phyloP scores from a whole-genome alignment of 495 filamentous ascomycete species.

The Glonium stellatum region DNA sequence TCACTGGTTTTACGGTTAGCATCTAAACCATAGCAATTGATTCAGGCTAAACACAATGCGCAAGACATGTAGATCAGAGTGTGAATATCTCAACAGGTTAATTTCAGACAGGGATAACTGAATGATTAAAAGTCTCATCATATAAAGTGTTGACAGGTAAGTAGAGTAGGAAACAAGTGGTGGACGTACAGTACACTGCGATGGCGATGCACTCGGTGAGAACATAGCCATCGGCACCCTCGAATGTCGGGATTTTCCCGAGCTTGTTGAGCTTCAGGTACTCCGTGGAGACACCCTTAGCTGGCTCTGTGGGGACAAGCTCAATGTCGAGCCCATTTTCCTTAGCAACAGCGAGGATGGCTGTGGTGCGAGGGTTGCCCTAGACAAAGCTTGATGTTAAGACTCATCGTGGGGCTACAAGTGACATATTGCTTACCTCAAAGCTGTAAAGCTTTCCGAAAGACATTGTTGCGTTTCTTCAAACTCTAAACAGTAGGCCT shows the following conservation, averaged over 20 bases:
- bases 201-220: conserved; percentile 90
- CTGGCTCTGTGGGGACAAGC: conserved; percentile 61
- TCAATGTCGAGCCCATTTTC: conserved; percentile 89
- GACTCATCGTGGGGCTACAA: conserved; percentile 15
- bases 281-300: conserved; percentile 54
- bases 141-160: conserved; percentile 22
- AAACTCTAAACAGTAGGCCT: neutral
- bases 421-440: conserved; percentile 52
- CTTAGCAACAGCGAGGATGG: conserved; percentile 86
- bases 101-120: conserved; percentile 99
- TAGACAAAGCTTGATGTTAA: conserved; percentile 38
- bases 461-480: conserved; percentile 54
- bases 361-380: conserved; percentile 84
- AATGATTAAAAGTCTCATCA: conserved; percentile 70
- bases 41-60: conserved; percentile 40
- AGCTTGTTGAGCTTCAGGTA: conserved; percentile 82
- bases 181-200: conserved; percentile 85
- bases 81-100: conserved; percentile 65
- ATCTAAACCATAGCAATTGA: conserved; percentile 16
- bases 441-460: conserved; percentile 96
- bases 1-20: conserved; percentile 53
- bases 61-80: conserved; percentile 48
- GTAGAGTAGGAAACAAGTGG: conserved; percentile 7
- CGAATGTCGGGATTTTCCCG: conserved; percentile 86
- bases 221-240: conserved; percentile 83